phyloP scores from a whole-genome alignment of 2,329 filamentous ascomycete species.

The Penicillium sp. region DNA sequence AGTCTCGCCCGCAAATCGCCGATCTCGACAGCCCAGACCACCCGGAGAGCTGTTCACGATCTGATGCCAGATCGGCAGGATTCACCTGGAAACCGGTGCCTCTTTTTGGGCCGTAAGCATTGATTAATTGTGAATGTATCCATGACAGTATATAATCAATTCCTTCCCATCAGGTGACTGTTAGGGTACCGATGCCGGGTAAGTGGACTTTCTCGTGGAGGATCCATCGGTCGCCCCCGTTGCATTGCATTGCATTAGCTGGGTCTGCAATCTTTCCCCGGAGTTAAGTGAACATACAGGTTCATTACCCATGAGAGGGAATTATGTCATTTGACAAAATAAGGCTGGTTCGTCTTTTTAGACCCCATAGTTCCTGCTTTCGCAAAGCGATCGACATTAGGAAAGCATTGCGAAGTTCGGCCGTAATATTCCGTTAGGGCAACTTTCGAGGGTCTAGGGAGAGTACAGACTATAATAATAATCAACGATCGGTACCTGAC shows the following conservation, averaged over 20 bases:
- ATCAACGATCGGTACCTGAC: constrained; percentile 23
- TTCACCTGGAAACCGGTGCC: not conserved
- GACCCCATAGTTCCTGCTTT: constrained; percentile 2
- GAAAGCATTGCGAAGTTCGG: not conserved
- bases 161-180: constrained; percentile 23
- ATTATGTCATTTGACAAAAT: constrained; percentile 9
- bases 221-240: constrained; percentile 19
- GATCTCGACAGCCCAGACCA: constrained; percentile 21
- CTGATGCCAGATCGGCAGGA: constrained; percentile 25
- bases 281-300: constrained; percentile 3
- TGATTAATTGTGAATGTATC: not conserved
- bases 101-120: not conserved
- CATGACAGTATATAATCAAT: not conserved
- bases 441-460: not conserved
- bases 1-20: constrained; percentile 23
- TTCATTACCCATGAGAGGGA: not conserved
- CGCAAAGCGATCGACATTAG: constrained; percentile 5
- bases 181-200: constrained; percentile 12
- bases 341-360: constrained; percentile 11
- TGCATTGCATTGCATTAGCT: constrained; percentile 30
- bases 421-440: constrained; percentile 1
- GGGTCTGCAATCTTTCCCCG: constrained; percentile 18
- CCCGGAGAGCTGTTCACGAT: constrained; percentile 20
- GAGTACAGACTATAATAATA: constrained; percentile 1
- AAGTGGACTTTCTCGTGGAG: constrained; percentile 16